Evolutionary conservation across 2,329 filamentous ascomycete genomes (phyloP), one percentile per base, ranked within the genome.

Genomic region (Fusarium buxicola): DNA sequence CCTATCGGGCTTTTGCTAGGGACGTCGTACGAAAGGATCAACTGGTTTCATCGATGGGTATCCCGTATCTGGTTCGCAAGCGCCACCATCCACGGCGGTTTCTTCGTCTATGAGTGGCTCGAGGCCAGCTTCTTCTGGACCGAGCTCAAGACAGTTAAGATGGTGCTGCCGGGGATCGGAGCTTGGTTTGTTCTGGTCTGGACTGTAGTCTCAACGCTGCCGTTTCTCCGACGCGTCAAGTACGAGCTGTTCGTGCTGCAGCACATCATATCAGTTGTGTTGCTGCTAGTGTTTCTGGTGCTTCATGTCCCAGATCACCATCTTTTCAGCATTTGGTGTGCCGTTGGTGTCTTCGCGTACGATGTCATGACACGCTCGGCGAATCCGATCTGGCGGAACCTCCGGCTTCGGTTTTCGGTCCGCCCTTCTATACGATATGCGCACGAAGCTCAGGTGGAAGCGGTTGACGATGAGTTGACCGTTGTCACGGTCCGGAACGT

Each of bases 191-290:
- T 72, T 1, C 41, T 72, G 5, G 38, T 66, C 2, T 72, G 70
- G 70, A 72, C 68, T 3, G 40, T 69, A 1, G 7, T 65, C 4
- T 71, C 67, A 3, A 70, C 67, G 1, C 24, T 70, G 13, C 49
- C 53, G 3, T 67, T 69, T 10, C 60, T 72, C 8, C 66, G 70
- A n/a, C 68, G 60, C 12, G 55, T 69, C 13, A 69, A 66, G 47
- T 72, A 72, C 25, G 70, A 72, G 44, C 53, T 72, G 3, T 72
- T 72, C n/a, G 68, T 72, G 8, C 25, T 66, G n/a, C 70, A 72
- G 39, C 70, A 72, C 21, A 59, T 72, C 8, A 11, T 59, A 1
- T 72, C 70, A 1, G 60, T 71, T 3, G 57, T 68, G 6, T 15
- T 65, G n/a, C 39, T 71, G 9, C 24, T 71, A 2, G 55, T 60